phyloP scores from a whole-genome alignment of 495 filamentous ascomycete genomes.

The Daldinia decipiens region DNA sequence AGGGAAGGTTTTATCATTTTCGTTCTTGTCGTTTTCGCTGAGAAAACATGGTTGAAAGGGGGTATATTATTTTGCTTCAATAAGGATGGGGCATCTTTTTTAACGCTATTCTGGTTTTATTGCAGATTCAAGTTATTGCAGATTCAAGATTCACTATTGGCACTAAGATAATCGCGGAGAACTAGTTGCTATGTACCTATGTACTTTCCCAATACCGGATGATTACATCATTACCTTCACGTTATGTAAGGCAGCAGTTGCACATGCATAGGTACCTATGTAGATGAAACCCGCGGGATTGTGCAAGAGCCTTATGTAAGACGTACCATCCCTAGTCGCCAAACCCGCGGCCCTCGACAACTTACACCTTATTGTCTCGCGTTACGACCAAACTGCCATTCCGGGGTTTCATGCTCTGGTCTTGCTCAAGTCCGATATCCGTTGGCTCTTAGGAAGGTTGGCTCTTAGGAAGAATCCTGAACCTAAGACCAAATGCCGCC shows the following conservation, averaged over 20 bases:
- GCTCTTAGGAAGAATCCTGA: not conserved
- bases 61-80: too few species aligned
- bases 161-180: not conserved
- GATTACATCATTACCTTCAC: too few species aligned
- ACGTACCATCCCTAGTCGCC: not conserved
- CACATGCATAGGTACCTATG: not conserved
- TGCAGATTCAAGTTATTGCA: too few species aligned
- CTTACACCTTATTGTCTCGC: not conserved
- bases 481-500: slow-evolving; percentile 20
- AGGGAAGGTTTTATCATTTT: too few species aligned
- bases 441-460: not conserved
- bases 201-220: too few species aligned
- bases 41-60: too few species aligned
- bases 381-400: not conserved
- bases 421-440: slow-evolving; percentile 4
- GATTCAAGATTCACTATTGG: not conserved
- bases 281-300: slow-evolving; percentile 24
- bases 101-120: not conserved
- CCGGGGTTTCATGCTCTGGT: slow-evolving; percentile 5
- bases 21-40: too few species aligned
- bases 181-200: too few species aligned
- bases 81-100: too few species aligned
- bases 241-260: not conserved
- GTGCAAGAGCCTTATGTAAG: not conserved
- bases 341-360: slow-evolving; percentile 30